Evolutionary conservation across 495 filamentous ascomycete genomes (phyloP), one percentile per base, ranked within the genome.

Genomic region (Lindgomyces ingoldianus): DNA sequence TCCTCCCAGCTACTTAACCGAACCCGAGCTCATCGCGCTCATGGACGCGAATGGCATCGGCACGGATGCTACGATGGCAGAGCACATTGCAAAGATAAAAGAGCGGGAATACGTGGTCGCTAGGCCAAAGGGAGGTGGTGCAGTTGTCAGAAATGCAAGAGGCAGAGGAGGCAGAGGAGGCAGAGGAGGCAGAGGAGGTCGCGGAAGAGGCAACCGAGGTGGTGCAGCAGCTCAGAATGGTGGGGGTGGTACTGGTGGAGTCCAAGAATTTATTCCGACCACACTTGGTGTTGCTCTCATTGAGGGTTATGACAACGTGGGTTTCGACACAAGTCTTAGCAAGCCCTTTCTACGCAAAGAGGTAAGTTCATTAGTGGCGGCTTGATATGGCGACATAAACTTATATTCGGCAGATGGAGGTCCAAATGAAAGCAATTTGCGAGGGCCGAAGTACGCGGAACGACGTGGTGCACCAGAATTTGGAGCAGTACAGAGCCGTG

Each of bases 11-110:
- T 96, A 95, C 70, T 77, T 98, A 30, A 98, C 94, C 0, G 94
- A 98, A 73, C 92, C 94, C 1, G 94, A 98, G 73, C 80, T 98
- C n/a, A 96, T 98, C 75, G 90, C 88, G 3, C 81, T 98, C 22
- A 98, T 98, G 94, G 95, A 98, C 77, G 93, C 90, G 16, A 98
- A 98, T 73, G 94, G 94, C 11, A 98, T 98, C 69, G 94, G 94
- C 16, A 98, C 94, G 3, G 94, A 98, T 77, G 94, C 94, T 11
- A 98, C 94, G 0, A 98, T 98, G 95, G 93, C 94, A 0, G 94
- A 98, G 67, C 94, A 98, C 73, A 98, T 98, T 71, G 84, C 89
- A 45, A 97, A 95, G 73, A 93, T 98, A 74, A 91, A 96, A 74
- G 86, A 93, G 42, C 80, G 94, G 27, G 78, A 90, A 49, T 98